phyloP scores from a whole-genome alignment of 805 yeast species.

The Blastobotrys peoriensis region DNA sequence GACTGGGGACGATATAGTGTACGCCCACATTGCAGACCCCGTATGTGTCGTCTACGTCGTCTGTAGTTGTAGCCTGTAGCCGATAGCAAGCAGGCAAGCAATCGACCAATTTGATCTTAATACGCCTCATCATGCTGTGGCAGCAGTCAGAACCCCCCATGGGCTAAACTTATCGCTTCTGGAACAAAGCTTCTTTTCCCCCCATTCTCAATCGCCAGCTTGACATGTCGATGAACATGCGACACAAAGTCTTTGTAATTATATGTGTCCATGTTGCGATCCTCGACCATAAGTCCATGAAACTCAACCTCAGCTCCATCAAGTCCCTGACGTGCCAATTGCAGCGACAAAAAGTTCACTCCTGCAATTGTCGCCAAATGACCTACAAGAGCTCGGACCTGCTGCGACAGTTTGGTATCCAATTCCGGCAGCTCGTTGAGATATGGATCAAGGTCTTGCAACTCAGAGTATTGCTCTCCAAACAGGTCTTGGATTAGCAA shows the following conservation, averaged over 20 bases:
- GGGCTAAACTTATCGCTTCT: no score
- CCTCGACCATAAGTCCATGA: constrained; percentile 65
- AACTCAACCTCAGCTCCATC: constrained; percentile 58
- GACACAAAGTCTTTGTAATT: constrained; percentile 64
- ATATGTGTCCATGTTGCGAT: constrained; percentile 49
- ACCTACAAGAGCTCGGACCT: constrained; percentile 58
- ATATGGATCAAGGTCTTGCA: constrained; percentile 43
- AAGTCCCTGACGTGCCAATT: constrained; percentile 56
- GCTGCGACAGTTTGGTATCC: constrained; percentile 61
- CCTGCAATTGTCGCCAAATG: constrained; percentile 43
- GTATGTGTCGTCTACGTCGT: no score
- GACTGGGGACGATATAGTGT: neutral
- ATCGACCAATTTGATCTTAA: no score
- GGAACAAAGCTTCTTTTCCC: constrained; percentile 12
- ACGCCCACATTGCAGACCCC: no score
- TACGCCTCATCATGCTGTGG: no score
- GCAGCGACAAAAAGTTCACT: constrained; percentile 42
- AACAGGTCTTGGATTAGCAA: constrained; percentile 67
- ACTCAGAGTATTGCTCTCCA: constrained; percentile 43
- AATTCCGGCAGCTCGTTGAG: constrained; percentile 61
- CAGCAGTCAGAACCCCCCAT: constrained; percentile 3
- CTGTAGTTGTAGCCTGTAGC: no score
- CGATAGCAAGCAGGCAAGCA: no score
- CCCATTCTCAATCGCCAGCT: constrained; percentile 21
- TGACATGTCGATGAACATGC: constrained; percentile 53